Conservation (phyloP, 2,329 filamentous ascomycete genomes). For the Lachnellula hyalina region DNA sequence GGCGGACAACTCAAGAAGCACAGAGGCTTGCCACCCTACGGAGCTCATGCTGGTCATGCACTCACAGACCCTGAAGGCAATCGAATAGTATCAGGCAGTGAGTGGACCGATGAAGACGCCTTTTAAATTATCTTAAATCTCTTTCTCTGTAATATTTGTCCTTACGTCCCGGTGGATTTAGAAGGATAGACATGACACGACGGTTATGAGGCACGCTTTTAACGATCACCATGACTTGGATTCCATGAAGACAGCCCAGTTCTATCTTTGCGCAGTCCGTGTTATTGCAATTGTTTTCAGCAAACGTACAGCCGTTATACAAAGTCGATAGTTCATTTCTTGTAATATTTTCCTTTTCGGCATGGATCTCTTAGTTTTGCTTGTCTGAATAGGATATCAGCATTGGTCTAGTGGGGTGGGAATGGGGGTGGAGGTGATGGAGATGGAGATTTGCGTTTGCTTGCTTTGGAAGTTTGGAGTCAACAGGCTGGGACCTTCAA, state of each 20-base stretch:
- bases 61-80: constrained; percentile 55
- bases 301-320: background rate
- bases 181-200: background rate
- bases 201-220: constrained; percentile 10
- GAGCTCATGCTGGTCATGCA: constrained; percentile 41
- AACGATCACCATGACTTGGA: constrained; percentile 16
- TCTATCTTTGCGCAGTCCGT: constrained; percentile 1
- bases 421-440: no score
- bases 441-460: constrained; percentile 1
- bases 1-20: constrained; percentile 47
- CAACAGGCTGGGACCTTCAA: constrained; percentile 7
- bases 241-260: constrained; percentile 4
- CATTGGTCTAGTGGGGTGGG: constrained; percentile 7
- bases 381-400: constrained; percentile 16
- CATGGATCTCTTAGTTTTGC: constrained; percentile 13
- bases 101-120: constrained; percentile 62
- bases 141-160: constrained; percentile 1
- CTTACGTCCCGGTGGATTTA: background rate
- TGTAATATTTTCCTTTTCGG: constrained; percentile 14
- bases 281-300: background rate
- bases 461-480: constrained; percentile 13
- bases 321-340: constrained; percentile 16
- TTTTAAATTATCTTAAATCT: constrained; percentile 34
- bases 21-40: constrained; percentile 46
- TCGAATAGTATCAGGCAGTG: constrained; percentile 57